Base-by-base conservation (phyloP, 352 stramenopile genomes). In the Thalassiosira livingstoniorum region DNA sequence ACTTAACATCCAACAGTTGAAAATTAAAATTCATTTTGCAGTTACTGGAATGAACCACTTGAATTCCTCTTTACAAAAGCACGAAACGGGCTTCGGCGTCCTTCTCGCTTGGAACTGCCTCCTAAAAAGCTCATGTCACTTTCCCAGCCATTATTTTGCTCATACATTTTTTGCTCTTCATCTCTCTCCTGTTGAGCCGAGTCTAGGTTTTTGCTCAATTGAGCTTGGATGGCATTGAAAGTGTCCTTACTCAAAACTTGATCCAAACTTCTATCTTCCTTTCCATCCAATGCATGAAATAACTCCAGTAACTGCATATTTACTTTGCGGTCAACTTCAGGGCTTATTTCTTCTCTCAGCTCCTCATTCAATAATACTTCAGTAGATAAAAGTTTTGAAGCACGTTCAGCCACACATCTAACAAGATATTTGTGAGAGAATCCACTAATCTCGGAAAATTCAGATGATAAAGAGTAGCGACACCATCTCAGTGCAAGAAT, bases 251-350 rank as follows among this genome's bases (percentile, higher is more conserved):
- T 42, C 4, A 87, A 55, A 4, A 73, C 31, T 4, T 51, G n/a
- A 23, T 39, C 34, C 15, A 73, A 57, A 37, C 27, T 60, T 10
- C 69, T 70, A 31, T 21, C 37, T 31, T 11, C 31, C 2, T 34
- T 13, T 21, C 32, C 21, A n/a, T n/a, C n/a, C 10, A 21, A 29
- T 7, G 32, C 45, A 57, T 82, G 75, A 80, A 91, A 92, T n/a
- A 92, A 80, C 47, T 91, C 87, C 13, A 91, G 85, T 1, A 92
- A 65, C 65, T 92, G 87, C 34, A 66, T 53, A 68, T 92, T 87
- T 0, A 92, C n/a, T 61, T 78, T 76, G 54, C 47, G 42, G 18
- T 42, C 25, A 75, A 66, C 82, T 42, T 83, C 74, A 37, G 2
- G 34, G 0, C 32, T 27, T 65, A 23, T 31, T 23, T 31, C 60